Base-by-base conservation (phyloP, 352 stramenopile species). In the Ophiocytium majus region DNA sequence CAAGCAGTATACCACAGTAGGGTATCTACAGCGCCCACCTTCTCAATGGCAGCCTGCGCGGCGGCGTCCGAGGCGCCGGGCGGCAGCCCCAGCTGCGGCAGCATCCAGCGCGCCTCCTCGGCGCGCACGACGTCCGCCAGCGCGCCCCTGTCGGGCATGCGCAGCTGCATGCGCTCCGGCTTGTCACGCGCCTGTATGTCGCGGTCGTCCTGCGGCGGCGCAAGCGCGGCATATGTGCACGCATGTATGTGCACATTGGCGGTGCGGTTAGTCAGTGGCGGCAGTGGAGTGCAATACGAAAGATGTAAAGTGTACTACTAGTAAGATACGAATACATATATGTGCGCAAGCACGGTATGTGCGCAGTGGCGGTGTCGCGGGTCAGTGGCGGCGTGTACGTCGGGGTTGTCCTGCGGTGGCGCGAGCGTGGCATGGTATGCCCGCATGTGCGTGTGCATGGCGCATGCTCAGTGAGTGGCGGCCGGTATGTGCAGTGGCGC, bases 81-180 rank as follows among this genome's bases (percentile, higher is more conserved):
- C 0, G n/a, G 43, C 10, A 86, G 50, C n/a, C 86, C 82, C 1
- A 90, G 66, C 82, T 89, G 78, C 34, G 78, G 37, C 23, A 32
- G 66, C 33, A 90, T 87, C 84, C 84, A 90, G 57, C 79, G 34
- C 28, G 84, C 76, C 82, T 90, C 86, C 35, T 86, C 84, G 17
- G 50, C 34, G 66, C 82, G 64, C 63, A 85, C 80, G 0, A 32
- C 57, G 74, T 90, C 84, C 81, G 74, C 86, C 5, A 84, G 36
- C 34, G 83, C 85, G 9, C 85, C 85, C 63, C 85, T 49, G 57
- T 76, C 80, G 10, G 80, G 81, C 80, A 88, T 86, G 31, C 86
- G 81, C 23, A 85, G 78, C 80, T 88, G 86, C 10, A 90, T 75
- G n/a, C 86, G 76, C 75, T 90, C 86, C 31, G 86, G 86, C 19